phyloP scores from a whole-genome alignment of 352 stramenopile species.

The Globisporangium irregulare region DNA sequence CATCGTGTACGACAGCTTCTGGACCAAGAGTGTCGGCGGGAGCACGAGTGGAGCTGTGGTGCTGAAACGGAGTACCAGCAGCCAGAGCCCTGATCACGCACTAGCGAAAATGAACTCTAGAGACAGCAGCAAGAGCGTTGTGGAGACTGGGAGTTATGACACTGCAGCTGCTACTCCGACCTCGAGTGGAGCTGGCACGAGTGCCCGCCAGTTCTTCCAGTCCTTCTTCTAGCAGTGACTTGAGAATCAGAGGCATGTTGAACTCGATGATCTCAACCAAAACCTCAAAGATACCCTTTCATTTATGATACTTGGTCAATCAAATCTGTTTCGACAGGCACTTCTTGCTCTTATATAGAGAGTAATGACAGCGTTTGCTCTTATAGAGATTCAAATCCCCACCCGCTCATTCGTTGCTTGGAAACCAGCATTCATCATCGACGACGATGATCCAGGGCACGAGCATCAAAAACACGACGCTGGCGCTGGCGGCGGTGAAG shows the following conservation, averaged over 20 bases:
- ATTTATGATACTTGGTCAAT: neutral
- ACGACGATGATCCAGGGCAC: neutral
- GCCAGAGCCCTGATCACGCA: neutral
- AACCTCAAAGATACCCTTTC: neutral
- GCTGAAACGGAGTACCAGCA: neutral
- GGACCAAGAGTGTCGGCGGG: conserved; percentile 31
- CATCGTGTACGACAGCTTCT: conserved; percentile 62
- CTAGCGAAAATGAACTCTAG: neutral
- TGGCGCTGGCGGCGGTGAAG: neutral
- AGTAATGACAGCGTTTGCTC: neutral
- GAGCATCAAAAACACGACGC: neutral
- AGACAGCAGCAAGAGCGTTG: neutral
- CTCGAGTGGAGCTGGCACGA: neutral
- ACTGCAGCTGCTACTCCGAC: neutral
- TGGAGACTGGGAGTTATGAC: neutral
- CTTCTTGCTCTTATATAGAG: neutral
- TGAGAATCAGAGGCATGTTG: too few relatives aligned
- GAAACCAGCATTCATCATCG: neutral
- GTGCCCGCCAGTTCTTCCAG: conserved; percentile 15
- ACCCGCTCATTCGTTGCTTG: neutral
- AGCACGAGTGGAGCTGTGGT: neutral
- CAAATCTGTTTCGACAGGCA: neutral
- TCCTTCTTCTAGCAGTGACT: conserved; percentile 16
- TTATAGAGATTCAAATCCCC: neutral
- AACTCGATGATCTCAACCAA: too few relatives aligned